Percentiles rank a stretch among this genome's conserved stretches.
Evolutionary conservation across 176 grass and related monocot genomes (phyloP).

Genomic region (Zoysia pacifica): DNA sequence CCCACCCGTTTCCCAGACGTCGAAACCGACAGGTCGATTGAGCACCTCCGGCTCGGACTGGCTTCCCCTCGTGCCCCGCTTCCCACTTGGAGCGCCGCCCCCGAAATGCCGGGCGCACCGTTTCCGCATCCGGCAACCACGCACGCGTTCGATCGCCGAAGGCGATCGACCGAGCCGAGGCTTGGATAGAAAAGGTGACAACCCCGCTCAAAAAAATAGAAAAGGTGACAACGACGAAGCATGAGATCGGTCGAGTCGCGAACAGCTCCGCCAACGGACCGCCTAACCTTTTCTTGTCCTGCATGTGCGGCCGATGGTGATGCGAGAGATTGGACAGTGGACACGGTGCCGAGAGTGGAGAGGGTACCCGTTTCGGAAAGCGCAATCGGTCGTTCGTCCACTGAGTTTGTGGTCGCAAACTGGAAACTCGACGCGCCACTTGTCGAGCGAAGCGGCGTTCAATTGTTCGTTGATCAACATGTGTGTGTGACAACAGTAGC

Average conservation of each 20-base stretch:
- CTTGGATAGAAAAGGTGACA: background rate
- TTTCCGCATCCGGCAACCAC: background rate
- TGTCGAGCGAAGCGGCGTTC: background rate
- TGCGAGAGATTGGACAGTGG: background rate
- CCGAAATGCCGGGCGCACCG: constrained; percentile 12
- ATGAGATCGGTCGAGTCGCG: background rate
- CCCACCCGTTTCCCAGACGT: background rate
- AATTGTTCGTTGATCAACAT: background rate
- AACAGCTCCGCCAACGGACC: constrained; percentile 9
- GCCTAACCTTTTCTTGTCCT: background rate
- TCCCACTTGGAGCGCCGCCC: background rate
- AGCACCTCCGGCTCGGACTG: background rate
- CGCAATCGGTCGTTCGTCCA: background rate
- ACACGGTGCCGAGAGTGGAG: too few relatives aligned
- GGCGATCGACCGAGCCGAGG: background rate
- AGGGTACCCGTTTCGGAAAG: background rate
- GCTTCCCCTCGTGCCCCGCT: constrained; percentile 2
- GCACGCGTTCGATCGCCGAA: background rate
- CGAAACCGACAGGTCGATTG: constrained; percentile 1
- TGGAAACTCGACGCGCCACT: background rate
- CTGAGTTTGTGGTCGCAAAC: background rate
- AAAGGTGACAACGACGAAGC: background rate
- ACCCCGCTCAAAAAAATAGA: background rate
- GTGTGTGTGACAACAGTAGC: background rate
- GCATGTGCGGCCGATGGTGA: background rate